phyloP scores from a whole-genome alignment of 192 early-diverging fungal genomes.

The Radiomyces spectabilis region DNA sequence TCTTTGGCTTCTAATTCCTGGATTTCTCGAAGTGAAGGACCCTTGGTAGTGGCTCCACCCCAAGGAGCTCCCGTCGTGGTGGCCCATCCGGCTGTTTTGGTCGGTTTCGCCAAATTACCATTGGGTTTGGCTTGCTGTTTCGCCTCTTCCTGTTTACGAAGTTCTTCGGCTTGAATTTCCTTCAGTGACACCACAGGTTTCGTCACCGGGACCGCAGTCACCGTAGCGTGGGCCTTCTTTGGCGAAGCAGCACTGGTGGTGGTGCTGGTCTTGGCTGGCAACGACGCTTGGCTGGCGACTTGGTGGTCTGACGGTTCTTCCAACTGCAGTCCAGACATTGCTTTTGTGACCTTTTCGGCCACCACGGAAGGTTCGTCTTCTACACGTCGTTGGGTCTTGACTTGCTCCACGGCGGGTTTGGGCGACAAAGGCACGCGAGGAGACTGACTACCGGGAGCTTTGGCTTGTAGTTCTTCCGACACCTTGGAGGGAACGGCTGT shows the following conservation, averaged over 20 bases:
- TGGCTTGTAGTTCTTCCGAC: slow-evolving; percentile 31
- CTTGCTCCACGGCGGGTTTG: not conserved
- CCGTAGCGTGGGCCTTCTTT: not conserved
- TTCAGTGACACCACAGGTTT: slow-evolving; percentile 29
- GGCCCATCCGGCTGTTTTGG: not conserved
- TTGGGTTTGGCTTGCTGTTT: slow-evolving; percentile 17
- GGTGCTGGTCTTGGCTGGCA: no score
- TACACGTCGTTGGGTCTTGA: not conserved
- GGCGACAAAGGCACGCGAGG: slow-evolving; percentile 14
- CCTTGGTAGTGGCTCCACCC: slow-evolving; percentile 19
- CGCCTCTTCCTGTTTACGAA: slow-evolving; percentile 28
- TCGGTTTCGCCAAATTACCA: not conserved
- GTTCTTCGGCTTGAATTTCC: slow-evolving; percentile 40
- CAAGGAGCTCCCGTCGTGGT: not conserved
- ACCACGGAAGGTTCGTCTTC: not conserved
- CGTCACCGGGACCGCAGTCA: not conserved
- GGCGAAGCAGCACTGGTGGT: not conserved
- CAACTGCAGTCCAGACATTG: no score
- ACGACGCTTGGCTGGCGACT: not conserved
- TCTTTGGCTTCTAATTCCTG: slow-evolving; percentile 55
- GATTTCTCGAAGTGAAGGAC: slow-evolving; percentile 51
- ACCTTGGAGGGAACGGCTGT: slow-evolving; percentile 10
- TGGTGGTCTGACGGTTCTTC: not conserved
- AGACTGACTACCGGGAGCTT: slow-evolving; percentile 30
- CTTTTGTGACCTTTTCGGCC: not conserved